phyloP scores from a whole-genome alignment of 1,284 basidiomycete genomes.

The Volvariella surrecta region DNA sequence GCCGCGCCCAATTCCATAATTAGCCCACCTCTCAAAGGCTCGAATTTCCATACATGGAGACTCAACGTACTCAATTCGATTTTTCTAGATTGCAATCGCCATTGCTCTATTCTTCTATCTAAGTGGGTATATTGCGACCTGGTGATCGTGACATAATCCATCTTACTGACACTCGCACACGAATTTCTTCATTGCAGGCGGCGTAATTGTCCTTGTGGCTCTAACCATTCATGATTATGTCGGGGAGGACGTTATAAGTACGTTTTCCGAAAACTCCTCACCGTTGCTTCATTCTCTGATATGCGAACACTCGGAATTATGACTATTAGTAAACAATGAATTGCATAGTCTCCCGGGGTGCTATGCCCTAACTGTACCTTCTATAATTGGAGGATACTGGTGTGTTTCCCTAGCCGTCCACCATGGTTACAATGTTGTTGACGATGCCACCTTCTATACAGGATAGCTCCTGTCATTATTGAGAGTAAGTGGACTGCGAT shows the following conservation, averaged over 20 bases:
- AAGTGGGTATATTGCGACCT: conserved; percentile 8
- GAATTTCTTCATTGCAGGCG: conserved; percentile 13
- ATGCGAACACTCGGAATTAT: background rate
- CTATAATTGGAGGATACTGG: conserved; percentile 20
- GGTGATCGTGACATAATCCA: background rate
- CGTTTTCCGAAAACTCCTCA: conserved; percentile 1
- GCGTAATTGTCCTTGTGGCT: conserved; percentile 15
- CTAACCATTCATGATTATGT: conserved; percentile 18
- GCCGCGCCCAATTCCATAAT: too few species aligned
- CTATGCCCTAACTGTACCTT: conserved; percentile 18
- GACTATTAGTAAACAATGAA: conserved; percentile 12
- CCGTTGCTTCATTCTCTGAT: background rate
- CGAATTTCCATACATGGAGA: too few species aligned
- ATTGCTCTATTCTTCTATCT: conserved; percentile 17
- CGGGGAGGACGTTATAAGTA: conserved; percentile 16
- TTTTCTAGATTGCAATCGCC: conserved; percentile 10
- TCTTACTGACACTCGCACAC: background rate
- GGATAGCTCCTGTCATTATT: conserved; percentile 17
- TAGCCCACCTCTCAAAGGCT: too few species aligned
- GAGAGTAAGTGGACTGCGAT: conserved; percentile 14
- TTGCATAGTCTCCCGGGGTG: conserved; percentile 18
- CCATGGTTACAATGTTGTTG: background rate
- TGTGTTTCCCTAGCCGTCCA: conserved; percentile 6
- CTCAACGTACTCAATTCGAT: background rate
- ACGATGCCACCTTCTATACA: conserved; percentile 1